Conservation (phyloP, 2,329 filamentous ascomycete genomes). For the Zarea fungicola region DNA sequence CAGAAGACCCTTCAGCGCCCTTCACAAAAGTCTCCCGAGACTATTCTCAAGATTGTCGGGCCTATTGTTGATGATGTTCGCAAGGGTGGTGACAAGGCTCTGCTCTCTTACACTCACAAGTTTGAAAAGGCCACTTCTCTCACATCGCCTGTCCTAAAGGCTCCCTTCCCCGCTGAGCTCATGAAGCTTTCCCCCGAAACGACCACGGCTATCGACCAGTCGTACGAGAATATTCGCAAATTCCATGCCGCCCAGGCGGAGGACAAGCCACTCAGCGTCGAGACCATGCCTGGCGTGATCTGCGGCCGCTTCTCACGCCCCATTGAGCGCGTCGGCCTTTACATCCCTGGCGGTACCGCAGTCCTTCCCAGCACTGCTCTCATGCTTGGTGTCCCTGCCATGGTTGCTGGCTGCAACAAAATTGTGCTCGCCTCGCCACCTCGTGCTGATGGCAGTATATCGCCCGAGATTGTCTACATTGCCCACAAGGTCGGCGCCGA, state of each 20-base stretch:
- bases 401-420: constrained; percentile 93
- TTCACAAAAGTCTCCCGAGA: constrained; percentile 90
- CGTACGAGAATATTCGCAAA: constrained; percentile 87
- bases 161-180: constrained; percentile 77
- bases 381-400: constrained; percentile 95
- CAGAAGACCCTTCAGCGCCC: constrained; percentile 75
- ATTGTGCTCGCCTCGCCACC: constrained; percentile 93
- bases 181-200: constrained; percentile 85
- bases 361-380: constrained; percentile 96
- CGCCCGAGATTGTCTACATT: constrained; percentile 94
- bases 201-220: constrained; percentile 85
- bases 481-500: constrained; percentile 96
- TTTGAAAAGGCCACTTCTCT: constrained; percentile 95
- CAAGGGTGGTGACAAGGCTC: constrained; percentile 75
- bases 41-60: constrained; percentile 83
- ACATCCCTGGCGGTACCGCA: constrained; percentile 92
- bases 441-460: constrained; percentile 80
- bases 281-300: constrained; percentile 96
- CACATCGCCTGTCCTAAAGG: constrained; percentile 80
- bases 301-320: constrained; percentile 90
- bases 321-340: constrained; percentile 93
- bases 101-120: constrained; percentile 93
- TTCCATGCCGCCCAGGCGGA: constrained; percentile 93
- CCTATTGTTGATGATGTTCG: constrained; percentile 90
- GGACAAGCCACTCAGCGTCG: constrained; percentile 73